Evolutionary conservation across 768 basidiomycete species (phyloP).

Genomic region (Dioszegia hungarica): DNA sequence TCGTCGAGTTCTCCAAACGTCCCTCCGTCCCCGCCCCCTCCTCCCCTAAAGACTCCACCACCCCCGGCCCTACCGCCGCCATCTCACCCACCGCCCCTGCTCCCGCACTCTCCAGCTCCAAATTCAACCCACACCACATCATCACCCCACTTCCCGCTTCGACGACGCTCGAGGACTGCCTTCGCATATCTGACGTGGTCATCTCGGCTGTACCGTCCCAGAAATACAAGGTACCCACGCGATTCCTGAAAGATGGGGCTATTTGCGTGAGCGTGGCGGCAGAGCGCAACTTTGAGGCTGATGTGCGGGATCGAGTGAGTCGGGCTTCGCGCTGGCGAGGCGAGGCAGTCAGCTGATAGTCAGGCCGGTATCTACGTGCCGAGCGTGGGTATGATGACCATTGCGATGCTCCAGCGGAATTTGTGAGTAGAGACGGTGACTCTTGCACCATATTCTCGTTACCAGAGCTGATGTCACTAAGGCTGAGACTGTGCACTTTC

Average conservation of each 20-base stretch:
- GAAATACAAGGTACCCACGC: conserved; percentile 82
- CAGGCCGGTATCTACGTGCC: conserved; percentile 93
- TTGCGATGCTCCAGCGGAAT: conserved; percentile 94
- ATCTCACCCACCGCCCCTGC: background rate
- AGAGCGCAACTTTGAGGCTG: conserved; percentile 93
- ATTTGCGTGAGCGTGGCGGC: conserved; percentile 87
- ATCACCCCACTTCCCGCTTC: conserved; percentile 59
- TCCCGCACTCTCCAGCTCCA: conserved; percentile 44
- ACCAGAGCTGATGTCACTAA: background rate
- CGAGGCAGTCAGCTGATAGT: background rate
- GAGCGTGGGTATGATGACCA: conserved; percentile 95
- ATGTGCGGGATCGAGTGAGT: conserved; percentile 82
- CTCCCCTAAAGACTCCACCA: background rate
- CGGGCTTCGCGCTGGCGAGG: background rate
- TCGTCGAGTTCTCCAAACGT: conserved; percentile 95
- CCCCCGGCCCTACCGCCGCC: background rate
- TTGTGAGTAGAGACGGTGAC: conserved; percentile 70
- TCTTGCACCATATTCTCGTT: background rate
- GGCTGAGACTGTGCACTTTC: conserved; percentile 11
- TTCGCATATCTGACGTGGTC: conserved; percentile 83
- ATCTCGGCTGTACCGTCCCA: conserved; percentile 85
- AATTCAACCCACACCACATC: conserved; percentile 79
- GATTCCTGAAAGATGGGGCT: conserved; percentile 87
- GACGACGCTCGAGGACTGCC: conserved; percentile 69
- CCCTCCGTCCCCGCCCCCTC: conserved; percentile 49